These are phyloP conservation scores for Andrographis paniculata DNA, from an alignment of 305 asterid species.

Conservation along the genomic window DNA sequence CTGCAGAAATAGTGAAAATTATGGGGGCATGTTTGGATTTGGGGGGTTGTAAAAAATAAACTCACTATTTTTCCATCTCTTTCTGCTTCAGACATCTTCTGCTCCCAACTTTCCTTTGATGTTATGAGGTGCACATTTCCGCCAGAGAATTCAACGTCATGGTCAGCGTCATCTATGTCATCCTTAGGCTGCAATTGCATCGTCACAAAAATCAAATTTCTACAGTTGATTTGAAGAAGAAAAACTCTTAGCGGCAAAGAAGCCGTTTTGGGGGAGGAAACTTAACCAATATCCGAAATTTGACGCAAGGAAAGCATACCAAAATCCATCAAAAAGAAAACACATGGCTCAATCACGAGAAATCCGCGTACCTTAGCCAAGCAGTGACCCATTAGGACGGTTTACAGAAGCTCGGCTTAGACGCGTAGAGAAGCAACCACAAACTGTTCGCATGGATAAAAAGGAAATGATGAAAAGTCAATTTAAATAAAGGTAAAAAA, in stretches of 20 bases:
- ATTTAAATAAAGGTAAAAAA: too few species aligned
- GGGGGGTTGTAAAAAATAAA: constrained; percentile 2
- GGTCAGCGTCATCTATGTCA: constrained; percentile 52
- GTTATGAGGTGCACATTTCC: constrained; percentile 88
- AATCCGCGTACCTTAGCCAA: constrained; percentile 38
- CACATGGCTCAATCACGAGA: background rate
- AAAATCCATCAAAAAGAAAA: background rate
- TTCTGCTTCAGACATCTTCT: constrained; percentile 66
- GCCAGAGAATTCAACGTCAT: constrained; percentile 58
- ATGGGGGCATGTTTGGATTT: too few species aligned
- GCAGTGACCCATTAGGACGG: constrained; percentile 51
- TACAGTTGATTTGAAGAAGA: background rate
- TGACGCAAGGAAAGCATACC: too few species aligned
- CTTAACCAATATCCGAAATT: too few species aligned
- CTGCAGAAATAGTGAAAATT: too few species aligned
- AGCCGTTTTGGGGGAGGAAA: too few species aligned
- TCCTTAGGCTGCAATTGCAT: constrained; percentile 23
- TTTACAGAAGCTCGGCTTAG: constrained; percentile 6
- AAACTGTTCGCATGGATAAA: background rate
- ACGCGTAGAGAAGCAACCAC: constrained; percentile 8
- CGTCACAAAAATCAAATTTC: background rate
- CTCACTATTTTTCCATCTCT: constrained; percentile 69
- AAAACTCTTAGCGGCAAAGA: background rate
- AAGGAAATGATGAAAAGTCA: too few species aligned
- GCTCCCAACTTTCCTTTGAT: constrained; percentile 84